Conservation (phyloP, 441 rosid species). For the Macaranga tanarius region DNA sequence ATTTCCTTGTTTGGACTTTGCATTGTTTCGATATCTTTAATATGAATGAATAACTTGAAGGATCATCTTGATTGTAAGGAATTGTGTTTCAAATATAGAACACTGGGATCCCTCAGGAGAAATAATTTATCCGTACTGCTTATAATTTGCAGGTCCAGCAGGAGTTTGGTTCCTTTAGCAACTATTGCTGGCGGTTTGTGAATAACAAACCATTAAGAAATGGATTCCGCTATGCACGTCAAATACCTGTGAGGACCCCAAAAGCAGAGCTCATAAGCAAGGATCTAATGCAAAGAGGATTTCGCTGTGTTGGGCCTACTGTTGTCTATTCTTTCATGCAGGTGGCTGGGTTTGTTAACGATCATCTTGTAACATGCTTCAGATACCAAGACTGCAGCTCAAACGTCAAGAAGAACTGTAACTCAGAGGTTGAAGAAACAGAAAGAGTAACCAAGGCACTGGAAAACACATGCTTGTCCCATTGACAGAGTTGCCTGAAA, state of each 20-base stretch:
- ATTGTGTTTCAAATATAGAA: not conserved
- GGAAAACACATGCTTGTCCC: constrained; percentile 31
- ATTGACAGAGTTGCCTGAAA: constrained; percentile 20
- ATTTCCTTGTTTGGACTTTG: too few relatives aligned
- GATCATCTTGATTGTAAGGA: not conserved
- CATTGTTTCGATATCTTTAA: too few relatives aligned
- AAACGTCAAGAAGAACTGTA: constrained; percentile 23
- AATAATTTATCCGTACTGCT: not conserved
- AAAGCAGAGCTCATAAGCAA: constrained; percentile 86
- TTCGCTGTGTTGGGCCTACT: constrained; percentile 84
- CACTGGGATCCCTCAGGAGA: not conserved
- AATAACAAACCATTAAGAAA: constrained; percentile 56
- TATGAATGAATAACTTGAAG: not conserved
- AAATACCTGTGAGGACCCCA: constrained; percentile 78
- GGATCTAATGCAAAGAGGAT: constrained; percentile 90
- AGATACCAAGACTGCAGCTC: constrained; percentile 62
- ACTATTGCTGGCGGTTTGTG: constrained; percentile 77
- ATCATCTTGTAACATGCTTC: constrained; percentile 74
- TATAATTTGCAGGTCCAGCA: constrained; percentile 59
- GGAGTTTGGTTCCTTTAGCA: constrained; percentile 80
- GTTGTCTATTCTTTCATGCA: constrained; percentile 87
- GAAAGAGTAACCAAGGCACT: constrained; percentile 30
- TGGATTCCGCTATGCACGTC: constrained; percentile 68
- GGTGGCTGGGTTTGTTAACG: constrained; percentile 69
- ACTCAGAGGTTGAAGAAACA: constrained; percentile 25